Evolutionary conservation across 2,329 filamentous ascomycete genomes (phyloP), one percentile per base, ranked within the genome.

Genomic region (Sporothrix humicola): DNA sequence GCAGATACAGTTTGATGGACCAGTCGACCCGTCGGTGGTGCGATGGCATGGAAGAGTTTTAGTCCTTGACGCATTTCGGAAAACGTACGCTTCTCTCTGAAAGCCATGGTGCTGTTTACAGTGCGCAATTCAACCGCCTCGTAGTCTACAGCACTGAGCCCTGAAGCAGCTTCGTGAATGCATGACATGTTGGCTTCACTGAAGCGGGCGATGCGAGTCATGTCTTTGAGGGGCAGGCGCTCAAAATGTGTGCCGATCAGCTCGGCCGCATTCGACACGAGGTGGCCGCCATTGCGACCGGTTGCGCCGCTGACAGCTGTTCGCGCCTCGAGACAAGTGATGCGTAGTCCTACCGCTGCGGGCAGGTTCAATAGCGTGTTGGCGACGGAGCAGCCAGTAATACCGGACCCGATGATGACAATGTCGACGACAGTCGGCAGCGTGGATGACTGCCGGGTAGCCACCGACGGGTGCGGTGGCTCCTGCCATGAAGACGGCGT

Each of bases 361-460:
- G 44, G 44, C 9, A 48, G 44, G 44, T 48, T 13, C 13, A 48
- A 48, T 48, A 83, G 76, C 7, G 79, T 78, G 13, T 79, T 77
- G 44, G 79, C 79, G 10, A 82, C 75, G 26, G 78, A 78, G 13
- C 78, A 78, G 13, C 80, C 82, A 0, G 82, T 80, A 42, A 83
- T 80, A 0, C 81, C 82, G 3, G 81, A 82, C 7, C 82, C 82
- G 65, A 83, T 80, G n/a, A 83, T 78, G 15, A 78, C 77, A 8
- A 81, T 76, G 72, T 83, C 82, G 13, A 42, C 44, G 5, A 58
- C 48, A 2, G 58, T 20, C 6, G 75, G 70, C 20, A 76, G 63
- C 52, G 61, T 37, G 10, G 70, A 20, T 4, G 75, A 75, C 65
- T 73, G 74, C n/a, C 54, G 77, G 77, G 1, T 77, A 46, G 26